Percentiles rank a stretch among this genome's conserved stretches.
These are phyloP conservation scores for Xylariaceae sp. DNA, from an alignment of 2,329 filamentous ascomycete genomes.

Conservation along the genomic window DNA sequence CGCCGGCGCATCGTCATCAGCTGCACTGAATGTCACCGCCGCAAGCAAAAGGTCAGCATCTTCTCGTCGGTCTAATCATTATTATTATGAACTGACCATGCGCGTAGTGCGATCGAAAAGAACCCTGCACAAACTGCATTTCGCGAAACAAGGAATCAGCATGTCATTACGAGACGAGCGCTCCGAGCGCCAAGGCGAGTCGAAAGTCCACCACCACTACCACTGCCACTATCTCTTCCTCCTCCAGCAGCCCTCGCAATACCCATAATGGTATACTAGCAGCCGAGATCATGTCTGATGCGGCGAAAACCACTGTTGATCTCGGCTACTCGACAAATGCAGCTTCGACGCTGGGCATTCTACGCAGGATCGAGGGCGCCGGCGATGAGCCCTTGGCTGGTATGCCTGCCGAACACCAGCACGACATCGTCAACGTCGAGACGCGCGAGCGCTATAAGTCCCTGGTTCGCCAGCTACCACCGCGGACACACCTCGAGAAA, in stretches of 20 bases:
- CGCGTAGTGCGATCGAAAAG: constrained; percentile 53
- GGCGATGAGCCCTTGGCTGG: constrained; percentile 34
- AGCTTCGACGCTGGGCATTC: constrained; percentile 51
- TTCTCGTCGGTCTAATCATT: constrained; percentile 2
- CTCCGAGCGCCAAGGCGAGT: constrained; percentile 38
- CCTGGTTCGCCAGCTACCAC: constrained; percentile 54
- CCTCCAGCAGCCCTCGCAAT: too few relatives aligned
- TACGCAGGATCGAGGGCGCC: constrained; percentile 51
- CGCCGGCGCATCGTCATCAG: constrained; percentile 58
- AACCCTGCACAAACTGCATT: constrained; percentile 57
- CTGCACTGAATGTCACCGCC: constrained; percentile 60
- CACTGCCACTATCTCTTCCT: too few relatives aligned
- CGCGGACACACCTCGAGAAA: constrained; percentile 50
- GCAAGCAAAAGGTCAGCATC: constrained; percentile 54
- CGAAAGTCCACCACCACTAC: too few relatives aligned
- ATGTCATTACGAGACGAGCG: constrained; percentile 55
- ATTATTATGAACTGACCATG: constrained; percentile 16
- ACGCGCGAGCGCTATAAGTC: constrained; percentile 55
- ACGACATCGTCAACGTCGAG: constrained; percentile 38
- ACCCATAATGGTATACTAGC: constrained; percentile 38
- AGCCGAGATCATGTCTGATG: too few relatives aligned
- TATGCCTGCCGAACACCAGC: constrained; percentile 29
- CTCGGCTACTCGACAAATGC: constrained; percentile 50
- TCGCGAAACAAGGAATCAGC: constrained; percentile 51
- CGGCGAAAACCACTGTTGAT: too few relatives aligned